phyloP scores from a whole-genome alignment of 75 land plant genomes.

The Ceratopteris richardii region DNA sequence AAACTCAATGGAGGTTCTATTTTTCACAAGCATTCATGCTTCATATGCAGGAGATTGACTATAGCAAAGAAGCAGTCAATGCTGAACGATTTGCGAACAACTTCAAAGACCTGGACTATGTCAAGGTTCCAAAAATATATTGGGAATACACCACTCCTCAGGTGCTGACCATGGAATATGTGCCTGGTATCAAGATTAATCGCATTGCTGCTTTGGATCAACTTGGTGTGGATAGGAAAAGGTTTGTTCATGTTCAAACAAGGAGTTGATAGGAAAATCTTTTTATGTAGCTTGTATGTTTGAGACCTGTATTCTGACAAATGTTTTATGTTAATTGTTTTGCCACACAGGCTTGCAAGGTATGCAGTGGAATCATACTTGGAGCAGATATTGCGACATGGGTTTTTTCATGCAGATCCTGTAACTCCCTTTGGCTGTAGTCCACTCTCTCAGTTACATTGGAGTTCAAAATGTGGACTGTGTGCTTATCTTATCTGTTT shows the following conservation, averaged over 20 bases:
- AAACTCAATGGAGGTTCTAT: too few relatives aligned
- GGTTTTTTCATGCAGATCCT: constrained; percentile 99
- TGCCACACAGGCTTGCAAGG: constrained; percentile 79
- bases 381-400: constrained; percentile 97
- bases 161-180: constrained; percentile 99
- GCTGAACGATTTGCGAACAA: constrained; percentile 84
- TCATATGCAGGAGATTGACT: constrained; percentile 84
- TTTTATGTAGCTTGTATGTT: too few relatives aligned
- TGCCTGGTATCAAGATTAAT: constrained; percentile 98
- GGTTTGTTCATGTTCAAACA: constrained; percentile 31
- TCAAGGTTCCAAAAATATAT: constrained; percentile 78
- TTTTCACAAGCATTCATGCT: too few relatives aligned
- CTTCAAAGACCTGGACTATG: constrained; percentile 81
- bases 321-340: too few relatives aligned
- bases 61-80: constrained; percentile 86
- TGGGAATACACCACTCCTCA: constrained; percentile 95
- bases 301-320: too few relatives aligned
- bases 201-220: constrained; percentile 83
- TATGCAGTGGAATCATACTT: constrained; percentile 98
- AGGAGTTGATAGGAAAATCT: neutral
- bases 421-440: constrained; percentile 29
- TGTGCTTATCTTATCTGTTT: neutral
- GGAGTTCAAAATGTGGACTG: neutral
- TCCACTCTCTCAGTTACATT: too few relatives aligned
- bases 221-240: constrained; percentile 94